phyloP scores from a whole-genome alignment of 805 yeast species.

The Kodamaea laetipori region DNA sequence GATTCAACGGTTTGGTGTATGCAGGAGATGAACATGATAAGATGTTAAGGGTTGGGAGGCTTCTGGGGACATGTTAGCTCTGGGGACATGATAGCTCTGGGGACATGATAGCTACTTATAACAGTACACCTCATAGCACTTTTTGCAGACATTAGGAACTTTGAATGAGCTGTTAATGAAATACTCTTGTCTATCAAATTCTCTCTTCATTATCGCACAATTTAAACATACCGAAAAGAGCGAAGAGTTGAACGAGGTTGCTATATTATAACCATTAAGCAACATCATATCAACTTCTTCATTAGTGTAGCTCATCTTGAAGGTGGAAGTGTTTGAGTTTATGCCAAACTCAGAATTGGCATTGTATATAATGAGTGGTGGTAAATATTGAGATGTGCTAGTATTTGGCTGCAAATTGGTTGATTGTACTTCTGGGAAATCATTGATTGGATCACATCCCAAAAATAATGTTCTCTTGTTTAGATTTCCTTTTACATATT shows the following conservation, averaged over 20 bases:
- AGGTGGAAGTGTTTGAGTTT: conserved; percentile 59
- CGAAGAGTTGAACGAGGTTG: conserved; percentile 45
- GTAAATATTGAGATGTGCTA: conserved; percentile 19
- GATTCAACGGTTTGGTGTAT: no score
- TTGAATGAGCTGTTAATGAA: conserved; percentile 6
- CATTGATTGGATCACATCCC: conserved; percentile 42
- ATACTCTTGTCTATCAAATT: conserved; percentile 39
- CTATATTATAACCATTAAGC: conserved; percentile 54
- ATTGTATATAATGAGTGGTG: conserved; percentile 57
- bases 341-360: conserved; percentile 47
- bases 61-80: no score
- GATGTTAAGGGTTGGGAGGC: no score
- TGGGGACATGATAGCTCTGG: no score
- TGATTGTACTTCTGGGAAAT: conserved; percentile 19
- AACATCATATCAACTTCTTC: conserved; percentile 49
- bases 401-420: neutral
- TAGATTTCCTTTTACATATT: conserved; percentile 21
- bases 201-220: conserved; percentile 58
- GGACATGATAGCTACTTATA: no score
- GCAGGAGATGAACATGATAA: no score
- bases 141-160: conserved; percentile 20
- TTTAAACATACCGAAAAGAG: conserved; percentile 52
- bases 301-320: conserved; percentile 51
- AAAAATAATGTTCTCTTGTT: conserved; percentile 38
- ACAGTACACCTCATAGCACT: conserved; percentile 24